Conservation (phyloP, 352 stramenopile species). For the Thraustochytrium striatum region DNA sequence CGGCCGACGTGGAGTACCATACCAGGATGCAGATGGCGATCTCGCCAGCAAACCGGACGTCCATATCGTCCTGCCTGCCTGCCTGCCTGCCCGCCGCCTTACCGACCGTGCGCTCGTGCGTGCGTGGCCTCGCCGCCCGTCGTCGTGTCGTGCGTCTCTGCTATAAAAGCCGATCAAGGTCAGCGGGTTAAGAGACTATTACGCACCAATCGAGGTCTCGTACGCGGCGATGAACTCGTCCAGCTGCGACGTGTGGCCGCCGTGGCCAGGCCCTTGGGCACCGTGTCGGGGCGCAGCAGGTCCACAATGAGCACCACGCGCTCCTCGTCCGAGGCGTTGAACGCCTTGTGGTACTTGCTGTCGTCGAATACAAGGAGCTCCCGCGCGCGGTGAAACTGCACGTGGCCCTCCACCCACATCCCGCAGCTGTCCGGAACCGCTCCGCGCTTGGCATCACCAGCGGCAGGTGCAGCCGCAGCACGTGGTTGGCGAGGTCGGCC, state of each 20-base stretch:
- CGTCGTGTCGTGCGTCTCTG: no score
- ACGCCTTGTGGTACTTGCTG: constrained; percentile 57
- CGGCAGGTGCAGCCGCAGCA: constrained; percentile 66
- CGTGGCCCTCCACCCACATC: constrained; percentile 68
- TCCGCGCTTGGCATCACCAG: constrained; percentile 59
- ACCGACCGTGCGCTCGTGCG: no score
- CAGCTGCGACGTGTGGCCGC: constrained; percentile 65
- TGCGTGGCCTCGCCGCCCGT: no score
- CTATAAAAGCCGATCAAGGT: no score
- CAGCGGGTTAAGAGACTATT: no score
- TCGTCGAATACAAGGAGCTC: constrained; percentile 68
- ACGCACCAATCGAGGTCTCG: constrained; percentile 12
- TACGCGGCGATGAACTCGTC: constrained; percentile 63
- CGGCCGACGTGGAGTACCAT: constrained; percentile 42
- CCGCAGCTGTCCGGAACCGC: constrained; percentile 59
- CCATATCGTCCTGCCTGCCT: no score
- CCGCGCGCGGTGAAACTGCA: constrained; percentile 62
- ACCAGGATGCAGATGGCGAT: constrained; percentile 3
- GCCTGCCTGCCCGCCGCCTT: no score
- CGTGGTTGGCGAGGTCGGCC: constrained; percentile 70
- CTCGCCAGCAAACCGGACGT: constrained; percentile 14
- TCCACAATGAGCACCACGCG: constrained; percentile 69
- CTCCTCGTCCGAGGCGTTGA: constrained; percentile 62
- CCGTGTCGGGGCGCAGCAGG: constrained; percentile 57
- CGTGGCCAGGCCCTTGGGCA: constrained; percentile 61